Conservation (phyloP, 2,329 filamentous ascomycete genomes). For the Cercospora citrullina region DNA sequence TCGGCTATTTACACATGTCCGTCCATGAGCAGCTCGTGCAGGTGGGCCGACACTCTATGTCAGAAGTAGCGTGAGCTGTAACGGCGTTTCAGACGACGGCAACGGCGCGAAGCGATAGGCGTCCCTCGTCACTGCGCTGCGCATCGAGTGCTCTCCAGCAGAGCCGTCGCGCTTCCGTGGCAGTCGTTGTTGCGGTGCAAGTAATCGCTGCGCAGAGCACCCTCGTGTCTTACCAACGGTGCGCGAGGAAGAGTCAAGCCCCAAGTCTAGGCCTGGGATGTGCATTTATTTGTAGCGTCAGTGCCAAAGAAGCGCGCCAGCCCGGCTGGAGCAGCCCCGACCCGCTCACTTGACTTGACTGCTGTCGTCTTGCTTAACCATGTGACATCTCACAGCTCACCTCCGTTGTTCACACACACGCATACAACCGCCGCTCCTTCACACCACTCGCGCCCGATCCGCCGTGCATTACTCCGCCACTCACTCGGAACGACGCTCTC, state of each 20-base stretch:
- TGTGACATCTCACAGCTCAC: slow-evolving; percentile 1
- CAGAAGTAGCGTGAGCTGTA: slow-evolving; percentile 3
- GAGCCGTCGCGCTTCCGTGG: background rate
- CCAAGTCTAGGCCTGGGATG: background rate
- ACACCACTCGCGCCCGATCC: background rate
- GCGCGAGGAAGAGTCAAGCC: background rate
- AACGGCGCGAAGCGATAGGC: background rate
- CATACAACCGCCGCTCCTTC: background rate
- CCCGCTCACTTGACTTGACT: background rate
- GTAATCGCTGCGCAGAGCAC: background rate
- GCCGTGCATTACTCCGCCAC: background rate
- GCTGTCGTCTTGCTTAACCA: background rate
- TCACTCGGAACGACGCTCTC: background rate
- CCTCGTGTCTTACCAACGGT: background rate
- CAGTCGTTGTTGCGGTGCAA: background rate
- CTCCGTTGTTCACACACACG: background rate
- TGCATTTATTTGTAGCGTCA: background rate
- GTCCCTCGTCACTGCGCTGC: background rate
- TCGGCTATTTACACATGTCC: slow-evolving; percentile 15
- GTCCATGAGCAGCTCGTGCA: slow-evolving; percentile 2
- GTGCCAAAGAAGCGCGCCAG: background rate
- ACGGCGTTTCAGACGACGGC: background rate
- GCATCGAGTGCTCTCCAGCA: background rate
- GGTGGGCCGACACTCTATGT: slow-evolving; percentile 3
- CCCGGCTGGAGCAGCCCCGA: background rate